These are phyloP conservation scores for Aspergillus olivimuriae DNA, from an alignment of 495 filamentous ascomycete species.

Conservation along the genomic window DNA sequence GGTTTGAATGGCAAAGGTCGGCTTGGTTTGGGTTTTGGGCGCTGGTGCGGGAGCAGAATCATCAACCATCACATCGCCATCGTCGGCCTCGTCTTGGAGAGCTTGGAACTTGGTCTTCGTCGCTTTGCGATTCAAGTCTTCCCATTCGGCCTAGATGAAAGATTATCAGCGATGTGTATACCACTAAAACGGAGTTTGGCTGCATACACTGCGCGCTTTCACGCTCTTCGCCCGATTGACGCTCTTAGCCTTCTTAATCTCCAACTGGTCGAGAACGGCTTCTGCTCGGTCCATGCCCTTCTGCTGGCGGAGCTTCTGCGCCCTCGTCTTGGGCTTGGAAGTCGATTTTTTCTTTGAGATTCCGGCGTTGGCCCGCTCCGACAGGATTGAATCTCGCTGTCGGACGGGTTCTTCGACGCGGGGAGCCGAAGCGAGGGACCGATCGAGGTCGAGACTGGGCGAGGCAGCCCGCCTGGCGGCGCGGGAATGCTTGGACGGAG, in stretches of 20 bases:
- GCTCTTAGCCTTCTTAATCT: slow-evolving; percentile 65
- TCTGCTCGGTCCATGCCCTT: slow-evolving; percentile 71
- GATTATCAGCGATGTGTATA: too few species aligned
- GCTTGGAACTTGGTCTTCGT: slow-evolving; percentile 18
- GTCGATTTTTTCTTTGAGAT: slow-evolving; percentile 62
- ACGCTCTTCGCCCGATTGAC: slow-evolving; percentile 53
- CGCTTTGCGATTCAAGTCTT: slow-evolving; percentile 34
- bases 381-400: slow-evolving; percentile 53
- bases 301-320: slow-evolving; percentile 61
- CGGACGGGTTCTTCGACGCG: slow-evolving; percentile 46
- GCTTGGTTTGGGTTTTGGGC: slow-evolving; percentile 13
- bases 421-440: slow-evolving; percentile 59
- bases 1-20: slow-evolving; percentile 7
- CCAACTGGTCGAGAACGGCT: slow-evolving; percentile 59
- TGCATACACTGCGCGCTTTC: slow-evolving; percentile 37
- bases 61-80: slow-evolving; percentile 30
- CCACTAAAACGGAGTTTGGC: too few species aligned
- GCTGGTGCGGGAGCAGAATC: slow-evolving; percentile 16
- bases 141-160: slow-evolving; percentile 33
- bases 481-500: slow-evolving; percentile 55
- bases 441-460: slow-evolving; percentile 66
- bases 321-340: slow-evolving; percentile 52
- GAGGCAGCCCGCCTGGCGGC: slow-evolving; percentile 67
- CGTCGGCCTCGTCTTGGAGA: slow-evolving; percentile 23
- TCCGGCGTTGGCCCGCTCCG: slow-evolving; percentile 51